These are phyloP conservation scores for Halenospora varia DNA, from an alignment of 495 filamentous ascomycete genomes.

Conservation along the genomic window DNA sequence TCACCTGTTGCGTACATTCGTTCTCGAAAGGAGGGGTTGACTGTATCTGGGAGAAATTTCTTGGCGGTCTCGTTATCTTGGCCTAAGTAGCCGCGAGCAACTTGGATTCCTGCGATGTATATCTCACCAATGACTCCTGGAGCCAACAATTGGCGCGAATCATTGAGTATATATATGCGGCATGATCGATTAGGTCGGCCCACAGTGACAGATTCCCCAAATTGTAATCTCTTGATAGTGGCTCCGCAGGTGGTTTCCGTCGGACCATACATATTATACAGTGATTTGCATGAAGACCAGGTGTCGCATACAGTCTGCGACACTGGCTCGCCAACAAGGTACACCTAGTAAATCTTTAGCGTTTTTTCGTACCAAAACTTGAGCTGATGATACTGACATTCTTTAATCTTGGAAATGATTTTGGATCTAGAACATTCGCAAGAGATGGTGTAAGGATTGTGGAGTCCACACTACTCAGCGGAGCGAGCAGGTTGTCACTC, in stretches of 20 bases:
- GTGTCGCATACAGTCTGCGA: background rate
- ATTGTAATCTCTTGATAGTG: constrained; percentile 17
- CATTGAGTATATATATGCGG: background rate
- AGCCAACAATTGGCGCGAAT: background rate
- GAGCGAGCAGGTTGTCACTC: constrained; percentile 18
- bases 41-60: constrained; percentile 23
- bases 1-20: constrained; percentile 52
- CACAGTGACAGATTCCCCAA: constrained; percentile 26
- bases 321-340: background rate
- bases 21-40: background rate
- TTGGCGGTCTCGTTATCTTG: constrained; percentile 23
- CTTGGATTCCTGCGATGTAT: constrained; percentile 32
- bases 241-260: constrained; percentile 32
- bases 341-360: too few species aligned
- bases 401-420: constrained; percentile 23
- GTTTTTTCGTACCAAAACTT: too few species aligned
- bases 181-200: background rate
- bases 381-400: too few species aligned
- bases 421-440: constrained; percentile 14
- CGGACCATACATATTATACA: constrained; percentile 38
- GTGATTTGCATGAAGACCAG: background rate
- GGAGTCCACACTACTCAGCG: constrained; percentile 21
- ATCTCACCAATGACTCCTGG: constrained; percentile 32
- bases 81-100: constrained; percentile 32
- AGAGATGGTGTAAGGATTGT: constrained; percentile 33